phyloP scores from a whole-genome alignment of 2,329 filamentous ascomycete species.

The Orbilia brochopaga region DNA sequence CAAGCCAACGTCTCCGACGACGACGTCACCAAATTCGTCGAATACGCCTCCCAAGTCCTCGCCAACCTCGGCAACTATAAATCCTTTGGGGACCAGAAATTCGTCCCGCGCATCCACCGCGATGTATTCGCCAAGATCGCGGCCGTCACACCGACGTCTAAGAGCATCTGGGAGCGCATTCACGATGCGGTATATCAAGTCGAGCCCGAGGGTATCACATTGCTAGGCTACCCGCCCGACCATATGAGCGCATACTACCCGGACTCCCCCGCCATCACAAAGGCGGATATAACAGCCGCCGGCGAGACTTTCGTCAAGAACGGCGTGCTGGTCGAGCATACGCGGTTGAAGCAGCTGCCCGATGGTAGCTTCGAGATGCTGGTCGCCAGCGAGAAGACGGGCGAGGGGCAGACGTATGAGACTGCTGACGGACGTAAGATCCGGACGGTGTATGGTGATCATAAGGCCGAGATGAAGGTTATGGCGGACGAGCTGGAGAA shows the following conservation, averaged over 20 bases:
- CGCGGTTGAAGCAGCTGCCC: conserved; percentile 69
- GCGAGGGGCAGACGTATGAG: conserved; percentile 26
- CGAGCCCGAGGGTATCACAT: conserved; percentile 65
- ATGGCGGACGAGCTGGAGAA: conserved; percentile 72
- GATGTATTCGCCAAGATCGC: conserved; percentile 71
- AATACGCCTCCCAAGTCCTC: conserved; percentile 79
- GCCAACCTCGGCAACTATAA: conserved; percentile 86
- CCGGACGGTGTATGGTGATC: conserved; percentile 75
- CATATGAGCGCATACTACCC: conserved; percentile 85
- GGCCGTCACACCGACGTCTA: conserved; percentile 66
- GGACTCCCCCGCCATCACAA: conserved; percentile 73
- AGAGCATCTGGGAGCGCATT: conserved; percentile 70
- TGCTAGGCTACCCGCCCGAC: conserved; percentile 75
- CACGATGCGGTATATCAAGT: conserved; percentile 75
- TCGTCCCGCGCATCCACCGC: conserved; percentile 73
- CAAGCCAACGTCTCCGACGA: conserved; percentile 70
- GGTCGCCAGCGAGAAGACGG: conserved; percentile 56
- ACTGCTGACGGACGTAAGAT: conserved; percentile 67
- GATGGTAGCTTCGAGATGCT: conserved; percentile 73
- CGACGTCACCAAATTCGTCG: conserved; percentile 72
- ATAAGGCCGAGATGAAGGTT: conserved; percentile 72
- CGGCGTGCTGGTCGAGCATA: conserved; percentile 75
- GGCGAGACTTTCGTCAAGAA: conserved; percentile 76
- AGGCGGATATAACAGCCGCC: conserved; percentile 74
- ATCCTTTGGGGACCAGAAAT: conserved; percentile 81